phyloP scores from a whole-genome alignment of 2,329 filamentous ascomycete species.

The Cladorrhinum sp. region DNA sequence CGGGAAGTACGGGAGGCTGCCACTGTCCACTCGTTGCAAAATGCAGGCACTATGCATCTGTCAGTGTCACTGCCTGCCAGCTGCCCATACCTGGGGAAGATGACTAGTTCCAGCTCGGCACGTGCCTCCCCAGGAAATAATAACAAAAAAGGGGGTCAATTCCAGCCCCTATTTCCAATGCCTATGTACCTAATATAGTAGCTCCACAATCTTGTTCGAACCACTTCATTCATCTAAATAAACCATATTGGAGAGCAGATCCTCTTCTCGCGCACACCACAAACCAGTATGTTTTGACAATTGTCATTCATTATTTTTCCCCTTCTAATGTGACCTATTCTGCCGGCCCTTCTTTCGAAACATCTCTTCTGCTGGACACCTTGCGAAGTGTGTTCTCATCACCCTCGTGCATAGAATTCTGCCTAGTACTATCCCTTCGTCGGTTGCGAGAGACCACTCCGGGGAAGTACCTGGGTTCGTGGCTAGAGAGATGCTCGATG shows the following conservation, averaged over 20 bases:
- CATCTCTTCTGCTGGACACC: conserved; percentile 3
- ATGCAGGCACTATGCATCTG: neutral
- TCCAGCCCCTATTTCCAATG: neutral
- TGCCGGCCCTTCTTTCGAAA: conserved; percentile 3
- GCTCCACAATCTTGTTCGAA: neutral
- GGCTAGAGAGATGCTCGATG: conserved; percentile 25
- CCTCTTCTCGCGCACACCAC: neutral
- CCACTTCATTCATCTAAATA: neutral
- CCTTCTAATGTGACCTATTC: neutral
- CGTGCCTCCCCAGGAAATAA: neutral
- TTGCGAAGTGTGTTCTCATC: conserved; percentile 25
- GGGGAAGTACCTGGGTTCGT: conserved; percentile 69
- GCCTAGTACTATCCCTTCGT: conserved; percentile 42
- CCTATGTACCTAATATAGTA: neutral
- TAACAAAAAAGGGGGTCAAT: neutral
- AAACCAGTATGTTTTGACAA: neutral
- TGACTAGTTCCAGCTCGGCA: neutral
- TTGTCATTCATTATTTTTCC: neutral
- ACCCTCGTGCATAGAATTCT: conserved; percentile 39
- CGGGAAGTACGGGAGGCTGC: neutral
- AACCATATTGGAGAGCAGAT: neutral
- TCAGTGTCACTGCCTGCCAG: neutral
- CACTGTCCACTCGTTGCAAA: neutral
- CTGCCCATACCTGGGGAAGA: neutral
- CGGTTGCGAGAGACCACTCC: conserved; percentile 60